phyloP scores from a whole-genome alignment of 495 filamentous ascomycete genomes.

The Daldinia grandis region DNA sequence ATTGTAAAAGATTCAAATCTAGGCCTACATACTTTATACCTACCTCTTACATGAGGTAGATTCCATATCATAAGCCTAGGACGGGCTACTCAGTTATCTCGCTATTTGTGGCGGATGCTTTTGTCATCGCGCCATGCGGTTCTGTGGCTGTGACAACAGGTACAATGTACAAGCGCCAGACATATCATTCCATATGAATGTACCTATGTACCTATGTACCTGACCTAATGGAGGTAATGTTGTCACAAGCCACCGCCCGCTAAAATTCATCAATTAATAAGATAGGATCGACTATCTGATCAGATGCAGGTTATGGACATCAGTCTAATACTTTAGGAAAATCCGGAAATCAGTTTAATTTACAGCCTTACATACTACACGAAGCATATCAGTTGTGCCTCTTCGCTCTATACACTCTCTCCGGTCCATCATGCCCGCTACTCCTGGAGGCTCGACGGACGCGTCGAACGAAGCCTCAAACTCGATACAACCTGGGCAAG shows the following conservation, averaged over 20 bases:
- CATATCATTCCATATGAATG: too few relatives aligned
- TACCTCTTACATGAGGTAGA: too few relatives aligned
- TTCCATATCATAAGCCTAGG: too few relatives aligned
- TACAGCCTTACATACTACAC: background rate
- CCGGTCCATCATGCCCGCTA: slow-evolving; percentile 5
- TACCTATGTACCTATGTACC: too few relatives aligned
- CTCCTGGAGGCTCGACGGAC: background rate
- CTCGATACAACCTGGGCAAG: background rate
- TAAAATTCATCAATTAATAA: too few relatives aligned
- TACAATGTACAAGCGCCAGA: background rate
- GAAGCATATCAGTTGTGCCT: background rate
- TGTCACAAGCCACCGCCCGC: too few relatives aligned
- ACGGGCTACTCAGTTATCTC: too few relatives aligned
- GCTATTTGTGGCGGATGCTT: background rate
- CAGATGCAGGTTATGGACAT: background rate
- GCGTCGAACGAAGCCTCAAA: background rate
- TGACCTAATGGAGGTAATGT: too few relatives aligned
- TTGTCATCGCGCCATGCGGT: background rate
- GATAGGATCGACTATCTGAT: too few relatives aligned
- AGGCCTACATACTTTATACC: too few relatives aligned
- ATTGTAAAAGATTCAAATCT: too few relatives aligned
- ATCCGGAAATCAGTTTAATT: background rate
- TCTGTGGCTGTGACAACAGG: background rate
- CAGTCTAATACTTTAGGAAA: background rate
- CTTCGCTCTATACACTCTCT: background rate